Evolutionary conservation across 1,284 basidiomycete species (phyloP).

Genomic region (Ceratorhiza oryzae-sativae): DNA sequence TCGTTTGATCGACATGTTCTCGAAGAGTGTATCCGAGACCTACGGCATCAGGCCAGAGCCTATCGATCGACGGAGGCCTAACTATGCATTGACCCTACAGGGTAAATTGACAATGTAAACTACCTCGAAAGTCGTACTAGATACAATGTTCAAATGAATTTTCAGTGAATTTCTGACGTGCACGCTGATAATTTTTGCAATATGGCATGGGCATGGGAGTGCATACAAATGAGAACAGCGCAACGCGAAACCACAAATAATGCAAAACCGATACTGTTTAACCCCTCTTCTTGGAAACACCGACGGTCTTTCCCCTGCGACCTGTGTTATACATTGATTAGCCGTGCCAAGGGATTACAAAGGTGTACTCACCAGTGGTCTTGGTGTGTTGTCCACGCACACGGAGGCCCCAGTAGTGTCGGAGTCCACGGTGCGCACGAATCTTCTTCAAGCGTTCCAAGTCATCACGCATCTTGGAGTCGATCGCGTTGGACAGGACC

Average conservation of each 20-base stretch:
- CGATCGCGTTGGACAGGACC: slow-evolving; percentile 95
- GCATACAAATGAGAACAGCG: slow-evolving; percentile 32
- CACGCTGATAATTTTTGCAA: slow-evolving; percentile 13
- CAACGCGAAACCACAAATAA: slow-evolving; percentile 26
- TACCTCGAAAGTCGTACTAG: background rate
- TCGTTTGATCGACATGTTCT: background rate
- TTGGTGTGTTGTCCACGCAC: slow-evolving; percentile 99
- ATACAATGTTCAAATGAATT: background rate
- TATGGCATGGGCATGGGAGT: slow-evolving; percentile 22
- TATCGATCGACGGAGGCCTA: slow-evolving; percentile 29
- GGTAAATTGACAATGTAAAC: background rate
- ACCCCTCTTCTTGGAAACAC: slow-evolving; percentile 91
- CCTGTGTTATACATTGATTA: slow-evolving; percentile 54
- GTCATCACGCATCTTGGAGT: slow-evolving; percentile 99
- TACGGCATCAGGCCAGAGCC: background rate
- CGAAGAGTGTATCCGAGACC: background rate
- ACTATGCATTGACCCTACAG: slow-evolving; percentile 3
- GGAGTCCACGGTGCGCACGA: slow-evolving; percentile 95
- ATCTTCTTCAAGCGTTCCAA: slow-evolving; percentile 99
- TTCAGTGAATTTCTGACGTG: background rate
- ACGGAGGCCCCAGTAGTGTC: slow-evolving; percentile 96
- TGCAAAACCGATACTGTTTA: slow-evolving; percentile 53
- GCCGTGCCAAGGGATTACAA: background rate
- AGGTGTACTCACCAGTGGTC: slow-evolving; percentile 80
- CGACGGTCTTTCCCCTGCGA: slow-evolving; percentile 89